Percentiles rank a stretch among this genome's conserved stretches.
phyloP scores from a whole-genome alignment of 2,329 filamentous ascomycete genomes.

The Aspergillus sp. region DNA sequence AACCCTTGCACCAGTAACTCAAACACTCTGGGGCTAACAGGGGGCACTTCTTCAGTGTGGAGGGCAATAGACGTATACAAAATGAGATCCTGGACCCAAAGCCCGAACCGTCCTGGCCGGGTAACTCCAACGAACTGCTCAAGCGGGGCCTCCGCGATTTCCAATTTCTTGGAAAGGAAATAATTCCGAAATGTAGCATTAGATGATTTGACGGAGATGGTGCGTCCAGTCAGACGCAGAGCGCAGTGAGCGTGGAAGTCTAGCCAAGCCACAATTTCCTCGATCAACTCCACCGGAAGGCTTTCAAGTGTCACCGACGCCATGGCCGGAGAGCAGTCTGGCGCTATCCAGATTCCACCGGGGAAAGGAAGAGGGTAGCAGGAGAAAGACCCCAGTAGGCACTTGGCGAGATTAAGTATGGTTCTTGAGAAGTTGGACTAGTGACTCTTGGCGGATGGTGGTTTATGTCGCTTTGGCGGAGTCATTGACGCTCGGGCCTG shows the following conservation, averaged over 20 bases:
- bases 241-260: conserved; percentile 3
- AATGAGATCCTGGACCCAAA: background rate
- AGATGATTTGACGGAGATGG: background rate
- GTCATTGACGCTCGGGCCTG: background rate
- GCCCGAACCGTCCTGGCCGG: background rate
- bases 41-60: too few species aligned
- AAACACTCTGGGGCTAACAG: too few species aligned
- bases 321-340: background rate
- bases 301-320: background rate
- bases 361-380: background rate
- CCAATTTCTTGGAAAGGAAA: background rate
- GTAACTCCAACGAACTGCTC: background rate
- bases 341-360: background rate
- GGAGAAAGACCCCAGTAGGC: background rate
- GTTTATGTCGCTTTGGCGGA: background rate
- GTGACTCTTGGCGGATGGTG: background rate
- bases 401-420: background rate
- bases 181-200: background rate
- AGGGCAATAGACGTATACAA: background rate
- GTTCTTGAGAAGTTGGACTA: background rate
- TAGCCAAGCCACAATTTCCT: background rate
- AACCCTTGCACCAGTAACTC: background rate
- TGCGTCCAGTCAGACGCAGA: background rate
- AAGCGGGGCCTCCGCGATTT: background rate
- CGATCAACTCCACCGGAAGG: conserved; percentile 1